phyloP scores from a whole-genome alignment of 1,284 basidiomycete species.

The Leccinum discolor region DNA sequence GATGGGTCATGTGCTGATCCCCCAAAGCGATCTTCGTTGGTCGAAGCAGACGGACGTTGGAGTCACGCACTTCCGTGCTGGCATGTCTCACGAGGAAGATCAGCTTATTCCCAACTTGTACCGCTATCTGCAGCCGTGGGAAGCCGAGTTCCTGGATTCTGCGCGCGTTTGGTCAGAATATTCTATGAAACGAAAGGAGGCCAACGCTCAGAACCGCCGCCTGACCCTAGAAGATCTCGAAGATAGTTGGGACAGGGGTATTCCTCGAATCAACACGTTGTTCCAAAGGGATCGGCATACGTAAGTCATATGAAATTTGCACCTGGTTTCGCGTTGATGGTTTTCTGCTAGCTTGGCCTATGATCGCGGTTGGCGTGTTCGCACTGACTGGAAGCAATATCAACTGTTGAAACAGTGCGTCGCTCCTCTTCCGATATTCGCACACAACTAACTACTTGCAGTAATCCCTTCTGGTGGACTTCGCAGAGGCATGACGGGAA shows the following conservation, averaged over 20 bases:
- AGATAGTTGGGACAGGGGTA: constrained; percentile 98
- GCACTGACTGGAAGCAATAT: constrained; percentile 98
- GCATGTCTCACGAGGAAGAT: constrained; percentile 95
- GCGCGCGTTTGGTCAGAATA: constrained; percentile 99
- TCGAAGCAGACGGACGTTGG: constrained; percentile 98
- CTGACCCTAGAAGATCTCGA: constrained; percentile 97
- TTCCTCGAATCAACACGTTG: constrained; percentile 95
- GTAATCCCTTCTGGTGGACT: constrained; percentile 99
- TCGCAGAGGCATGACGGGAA: constrained; percentile 98
- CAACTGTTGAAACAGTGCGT: constrained; percentile 87
- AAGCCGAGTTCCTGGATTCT: constrained; percentile 97
- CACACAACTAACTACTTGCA: constrained; percentile 28
- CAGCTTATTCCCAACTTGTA: constrained; percentile 97
- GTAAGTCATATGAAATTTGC: constrained; percentile 45
- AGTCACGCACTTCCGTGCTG: constrained; percentile 96
- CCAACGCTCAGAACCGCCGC: constrained; percentile 95
- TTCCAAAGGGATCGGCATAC: constrained; percentile 99
- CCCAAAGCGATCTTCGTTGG: constrained; percentile 96
- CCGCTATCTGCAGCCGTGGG: constrained; percentile 98
- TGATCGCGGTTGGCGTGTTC: constrained; percentile 96
- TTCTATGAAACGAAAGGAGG: constrained; percentile 99
- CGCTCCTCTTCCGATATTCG: neutral
- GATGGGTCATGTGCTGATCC: constrained; percentile 99
- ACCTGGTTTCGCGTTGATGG: constrained; percentile 45
- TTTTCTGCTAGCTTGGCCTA: constrained; percentile 80